Conservation (phyloP, 805 yeast species). For the Suhomyces sp. region DNA sequence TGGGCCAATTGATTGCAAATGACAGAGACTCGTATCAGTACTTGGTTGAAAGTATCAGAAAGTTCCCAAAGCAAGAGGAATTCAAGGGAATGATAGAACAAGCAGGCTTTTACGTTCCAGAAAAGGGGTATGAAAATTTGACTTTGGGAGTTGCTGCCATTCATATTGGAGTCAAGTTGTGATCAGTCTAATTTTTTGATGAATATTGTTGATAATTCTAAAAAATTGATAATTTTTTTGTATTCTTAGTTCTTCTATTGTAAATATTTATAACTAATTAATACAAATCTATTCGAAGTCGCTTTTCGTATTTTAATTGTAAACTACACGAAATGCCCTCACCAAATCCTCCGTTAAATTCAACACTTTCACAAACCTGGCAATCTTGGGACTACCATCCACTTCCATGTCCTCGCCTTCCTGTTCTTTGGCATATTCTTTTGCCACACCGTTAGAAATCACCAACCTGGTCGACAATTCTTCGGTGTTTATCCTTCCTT, state of each 20-base stretch:
- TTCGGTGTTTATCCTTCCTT: slow-evolving; percentile 13
- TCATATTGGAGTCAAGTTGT: slow-evolving; percentile 90
- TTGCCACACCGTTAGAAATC: slow-evolving; percentile 29
- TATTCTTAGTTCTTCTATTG: background rate
- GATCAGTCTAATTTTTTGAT: slow-evolving; percentile 8
- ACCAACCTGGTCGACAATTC: slow-evolving; percentile 18
- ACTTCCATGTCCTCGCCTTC: slow-evolving; percentile 17
- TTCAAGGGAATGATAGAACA: slow-evolving; percentile 89
- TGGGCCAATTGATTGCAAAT: slow-evolving; percentile 94
- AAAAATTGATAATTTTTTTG: background rate
- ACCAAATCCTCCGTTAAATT: slow-evolving; percentile 32
- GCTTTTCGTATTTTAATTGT: background rate
- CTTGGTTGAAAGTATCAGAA: slow-evolving; percentile 88
- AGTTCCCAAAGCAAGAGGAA: slow-evolving; percentile 88
- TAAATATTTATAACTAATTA: background rate
- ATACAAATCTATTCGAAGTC: background rate
- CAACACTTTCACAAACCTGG: slow-evolving; percentile 24
- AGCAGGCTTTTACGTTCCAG: slow-evolving; percentile 87
- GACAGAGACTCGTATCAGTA: slow-evolving; percentile 96
- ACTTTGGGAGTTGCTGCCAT: slow-evolving; percentile 95
- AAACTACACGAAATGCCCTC: slow-evolving; percentile 18
- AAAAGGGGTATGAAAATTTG: slow-evolving; percentile 88
- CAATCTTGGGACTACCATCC: slow-evolving; percentile 10
- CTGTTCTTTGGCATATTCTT: background rate
- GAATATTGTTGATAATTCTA: too few relatives aligned